Percentiles rank a stretch among this genome's conserved stretches.
These are phyloP conservation scores for Chlamydomonas eustigma DNA, from an alignment of 139 green algal species.

Conservation along the genomic window DNA sequence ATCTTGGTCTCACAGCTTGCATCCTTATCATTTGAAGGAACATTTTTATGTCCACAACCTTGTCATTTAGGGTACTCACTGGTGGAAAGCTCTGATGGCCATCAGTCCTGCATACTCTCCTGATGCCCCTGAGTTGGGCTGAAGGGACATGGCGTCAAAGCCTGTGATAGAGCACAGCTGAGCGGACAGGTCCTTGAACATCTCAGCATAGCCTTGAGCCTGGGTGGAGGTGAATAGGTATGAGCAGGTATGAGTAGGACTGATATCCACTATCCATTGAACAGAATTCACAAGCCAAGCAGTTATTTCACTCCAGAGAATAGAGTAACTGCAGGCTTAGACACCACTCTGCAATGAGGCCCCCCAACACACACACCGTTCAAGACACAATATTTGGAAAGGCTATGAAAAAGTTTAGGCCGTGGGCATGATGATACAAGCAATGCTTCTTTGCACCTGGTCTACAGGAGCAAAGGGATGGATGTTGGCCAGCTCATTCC, in stretches of 20 bases:
- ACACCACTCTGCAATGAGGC: too few relatives aligned
- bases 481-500: conserved; percentile 93
- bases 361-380: too few relatives aligned
- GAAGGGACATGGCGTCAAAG: conserved; percentile 95
- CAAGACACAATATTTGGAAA: too few relatives aligned
- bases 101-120: conserved; percentile 99
- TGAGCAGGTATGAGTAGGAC: too few relatives aligned
- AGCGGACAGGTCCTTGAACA: conserved; percentile 89
- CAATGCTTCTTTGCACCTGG: conserved; percentile 39
- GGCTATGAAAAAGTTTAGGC: neutral
- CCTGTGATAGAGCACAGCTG: conserved; percentile 96
- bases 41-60: too few relatives aligned
- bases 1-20: too few relatives aligned
- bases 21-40: too few relatives aligned
- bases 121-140: conserved; percentile 94
- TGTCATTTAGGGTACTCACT: too few relatives aligned
- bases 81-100: conserved; percentile 36
- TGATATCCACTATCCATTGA: too few relatives aligned
- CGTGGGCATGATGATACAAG: conserved; percentile 6
- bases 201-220: conserved; percentile 86
- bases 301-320: too few relatives aligned
- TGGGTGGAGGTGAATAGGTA: conserved; percentile 23
- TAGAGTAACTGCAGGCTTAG: too few relatives aligned
- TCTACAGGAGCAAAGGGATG: conserved; percentile 92
- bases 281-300: too few relatives aligned